Percentiles rank a stretch among this genome's conserved stretches.
These are phyloP conservation scores for Cutaneotrichosporon sp. DNA, from an alignment of 1,284 basidiomycete genomes.

Conservation along the genomic window DNA sequence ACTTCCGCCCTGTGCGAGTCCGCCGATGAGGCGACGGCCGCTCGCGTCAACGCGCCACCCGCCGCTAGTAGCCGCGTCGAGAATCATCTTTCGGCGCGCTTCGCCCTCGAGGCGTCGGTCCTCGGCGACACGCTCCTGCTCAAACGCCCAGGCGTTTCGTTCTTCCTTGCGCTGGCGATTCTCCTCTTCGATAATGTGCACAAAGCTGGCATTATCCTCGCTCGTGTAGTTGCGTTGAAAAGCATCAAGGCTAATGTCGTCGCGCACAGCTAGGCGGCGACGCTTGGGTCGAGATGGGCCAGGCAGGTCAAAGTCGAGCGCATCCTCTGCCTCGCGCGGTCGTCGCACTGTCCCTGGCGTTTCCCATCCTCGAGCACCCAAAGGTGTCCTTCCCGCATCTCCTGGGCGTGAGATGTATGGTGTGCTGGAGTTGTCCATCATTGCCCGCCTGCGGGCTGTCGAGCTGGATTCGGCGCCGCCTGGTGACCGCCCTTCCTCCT, in stretches of 20 bases:
- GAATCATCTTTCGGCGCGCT: constrained; percentile 44
- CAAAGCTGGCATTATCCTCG: constrained; percentile 92
- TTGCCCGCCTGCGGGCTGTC: constrained; percentile 5
- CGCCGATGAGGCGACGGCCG: constrained; percentile 36
- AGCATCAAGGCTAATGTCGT: constrained; percentile 62
- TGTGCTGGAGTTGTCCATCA: constrained; percentile 25
- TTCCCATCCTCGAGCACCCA: constrained; percentile 43
- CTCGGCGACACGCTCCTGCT: constrained; percentile 74
- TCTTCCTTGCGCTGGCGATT: constrained; percentile 67
- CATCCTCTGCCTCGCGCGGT: constrained; percentile 10
- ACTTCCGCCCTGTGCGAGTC: constrained; percentile 28
- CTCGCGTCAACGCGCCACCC: constrained; percentile 37
- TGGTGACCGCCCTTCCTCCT: constrained; percentile 23
- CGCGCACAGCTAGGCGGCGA: constrained; percentile 27
- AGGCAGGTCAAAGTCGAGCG: neutral
- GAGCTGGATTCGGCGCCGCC: constrained; percentile 6
- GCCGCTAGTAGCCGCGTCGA: constrained; percentile 38
- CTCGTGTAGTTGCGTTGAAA: constrained; percentile 89
- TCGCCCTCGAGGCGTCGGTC: constrained; percentile 45
- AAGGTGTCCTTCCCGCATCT: constrained; percentile 25
- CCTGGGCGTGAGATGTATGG: constrained; percentile 30
- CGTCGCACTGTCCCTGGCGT: constrained; percentile 25
- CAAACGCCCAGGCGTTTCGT: constrained; percentile 82
- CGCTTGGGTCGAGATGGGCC: constrained; percentile 5
- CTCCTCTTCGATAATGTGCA: constrained; percentile 79